phyloP scores from a whole-genome alignment of 2,329 filamentous ascomycete species.

The Stylonectria norvegica region DNA sequence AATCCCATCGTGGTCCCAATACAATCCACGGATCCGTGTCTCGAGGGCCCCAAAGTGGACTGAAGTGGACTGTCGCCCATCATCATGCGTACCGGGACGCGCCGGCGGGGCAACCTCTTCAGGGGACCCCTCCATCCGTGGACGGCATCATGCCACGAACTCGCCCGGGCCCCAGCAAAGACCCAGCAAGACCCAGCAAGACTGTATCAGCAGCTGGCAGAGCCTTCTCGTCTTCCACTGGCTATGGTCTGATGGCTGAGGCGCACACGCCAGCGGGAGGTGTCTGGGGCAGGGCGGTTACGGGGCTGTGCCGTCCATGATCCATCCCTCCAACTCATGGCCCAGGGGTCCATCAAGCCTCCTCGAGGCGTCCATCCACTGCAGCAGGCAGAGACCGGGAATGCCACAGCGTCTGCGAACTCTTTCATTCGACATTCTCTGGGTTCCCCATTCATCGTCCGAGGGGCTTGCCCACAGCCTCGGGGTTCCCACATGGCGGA shows the following conservation, averaged over 20 bases:
- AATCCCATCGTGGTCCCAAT: too few relatives aligned
- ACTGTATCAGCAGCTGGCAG: conserved; percentile 2
- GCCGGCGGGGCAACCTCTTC: conserved; percentile 19
- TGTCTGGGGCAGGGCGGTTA: too few relatives aligned
- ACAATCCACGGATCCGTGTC: too few relatives aligned
- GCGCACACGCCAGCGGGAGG: too few relatives aligned
- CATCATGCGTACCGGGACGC: conserved; percentile 25
- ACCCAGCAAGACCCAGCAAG: conserved; percentile 3
- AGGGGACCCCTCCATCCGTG: not conserved
- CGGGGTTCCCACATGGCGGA: not conserved
- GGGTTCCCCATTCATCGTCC: not conserved
- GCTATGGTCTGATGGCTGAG: conserved; percentile 2
- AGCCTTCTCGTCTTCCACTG: conserved; percentile 4
- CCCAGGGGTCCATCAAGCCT: too few relatives aligned
- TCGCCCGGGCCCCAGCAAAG: conserved; percentile 11
- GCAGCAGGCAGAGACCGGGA: too few relatives aligned
- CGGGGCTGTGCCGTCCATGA: too few relatives aligned
- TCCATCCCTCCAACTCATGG: too few relatives aligned
- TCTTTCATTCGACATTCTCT: too few relatives aligned
- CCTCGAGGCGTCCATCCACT: too few relatives aligned
- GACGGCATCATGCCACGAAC: conserved; percentile 28
- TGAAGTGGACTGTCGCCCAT: conserved; percentile 27
- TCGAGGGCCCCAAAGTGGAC: not conserved
- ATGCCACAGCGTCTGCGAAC: too few relatives aligned
- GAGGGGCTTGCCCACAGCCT: not conserved